Conservation (phyloP, 352 stramenopile genomes). For the Blastocystis sp. region DNA sequence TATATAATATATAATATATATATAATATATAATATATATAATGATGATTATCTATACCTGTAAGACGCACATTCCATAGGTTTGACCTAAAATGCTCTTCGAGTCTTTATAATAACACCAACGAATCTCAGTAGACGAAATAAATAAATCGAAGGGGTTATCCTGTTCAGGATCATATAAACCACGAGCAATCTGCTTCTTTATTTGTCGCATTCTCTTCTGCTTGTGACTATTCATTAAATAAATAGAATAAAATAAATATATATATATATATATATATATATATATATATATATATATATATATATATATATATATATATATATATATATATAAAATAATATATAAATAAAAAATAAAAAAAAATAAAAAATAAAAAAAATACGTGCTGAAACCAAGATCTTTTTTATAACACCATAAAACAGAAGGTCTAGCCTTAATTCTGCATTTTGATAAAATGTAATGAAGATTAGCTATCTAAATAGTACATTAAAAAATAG, state of each 20-base stretch:
- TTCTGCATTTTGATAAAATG: constrained; percentile 77
- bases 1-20: too few relatives aligned
- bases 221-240: constrained; percentile 49
- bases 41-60: too few relatives aligned
- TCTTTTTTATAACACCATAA: constrained; percentile 99
- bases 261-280: not conserved
- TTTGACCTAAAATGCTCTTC: constrained; percentile 90
- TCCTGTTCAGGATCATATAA: constrained; percentile 71
- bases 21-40: too few relatives aligned
- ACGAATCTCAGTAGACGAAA: constrained; percentile 85
- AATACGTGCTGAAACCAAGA: constrained; percentile 88
- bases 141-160: constrained; percentile 94
- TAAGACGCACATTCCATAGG: constrained; percentile 88
- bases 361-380: not conserved
- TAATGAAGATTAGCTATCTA: constrained; percentile 89
- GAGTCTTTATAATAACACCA: constrained; percentile 99
- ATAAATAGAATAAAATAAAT: not conserved
- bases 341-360: not conserved
- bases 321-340: not conserved
- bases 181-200: constrained; percentile 71
- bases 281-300: not conserved
- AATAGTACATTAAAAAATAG: not conserved
- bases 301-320: not conserved
- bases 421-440: constrained; percentile 78
- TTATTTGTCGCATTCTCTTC: constrained; percentile 75